Base-by-base conservation (phyloP, 371 early-diverging fungal genomes). In the Lichtheimia corymbifera region DNA sequence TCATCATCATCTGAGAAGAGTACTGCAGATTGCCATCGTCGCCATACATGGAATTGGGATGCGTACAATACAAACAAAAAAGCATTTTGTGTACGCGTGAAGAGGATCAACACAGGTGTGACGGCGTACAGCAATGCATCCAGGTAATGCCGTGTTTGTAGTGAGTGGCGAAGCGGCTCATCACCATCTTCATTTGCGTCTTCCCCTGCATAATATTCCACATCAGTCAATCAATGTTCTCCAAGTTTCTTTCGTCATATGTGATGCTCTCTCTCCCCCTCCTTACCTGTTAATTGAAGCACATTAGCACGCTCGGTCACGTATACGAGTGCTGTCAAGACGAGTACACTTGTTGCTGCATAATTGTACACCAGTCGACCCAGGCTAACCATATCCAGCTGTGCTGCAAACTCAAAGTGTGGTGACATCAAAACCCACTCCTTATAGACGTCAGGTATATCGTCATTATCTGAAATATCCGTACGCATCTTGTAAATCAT, bases 21-120 rank as follows among this genome's bases (percentile, higher is more conserved):
- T 11, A 68, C 44, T 45, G 57, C 50, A 13, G n/a, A 17, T 20
- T 74, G 70, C 83, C 81, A 83, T 13, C 35, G 27, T 22, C 68
- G 44, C 30, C 83, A 68, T 15, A 74, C 20, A 11, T 73, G 62
- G 9, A 83, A 71, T 43, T 86, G 88, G 11, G 84, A 25, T 15
- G 67, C 70, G 63, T 87, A 90, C 24, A 91, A 44, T 1, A 73
- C 63, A 61, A 84, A 90, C 42, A 91, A 53, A 12, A 77, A 59
- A 3, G 86, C 78, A 69, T 90, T 85, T 51, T 90, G 85, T 20
- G 85, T 66, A 18, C 83, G 76, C 18, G 86, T 72, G 5, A 90
- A 73, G 35, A 92, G 74, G 25, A 89, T 65, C 50, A 88, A 54
- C 14, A 91, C 55, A 14, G 88, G 81, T 12, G 74, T 80, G 50